Evolutionary conservation across 2,329 filamentous ascomycete genomes (phyloP), one percentile per base, ranked within the genome.

Genomic region (Colletotrichum somersetense): DNA sequence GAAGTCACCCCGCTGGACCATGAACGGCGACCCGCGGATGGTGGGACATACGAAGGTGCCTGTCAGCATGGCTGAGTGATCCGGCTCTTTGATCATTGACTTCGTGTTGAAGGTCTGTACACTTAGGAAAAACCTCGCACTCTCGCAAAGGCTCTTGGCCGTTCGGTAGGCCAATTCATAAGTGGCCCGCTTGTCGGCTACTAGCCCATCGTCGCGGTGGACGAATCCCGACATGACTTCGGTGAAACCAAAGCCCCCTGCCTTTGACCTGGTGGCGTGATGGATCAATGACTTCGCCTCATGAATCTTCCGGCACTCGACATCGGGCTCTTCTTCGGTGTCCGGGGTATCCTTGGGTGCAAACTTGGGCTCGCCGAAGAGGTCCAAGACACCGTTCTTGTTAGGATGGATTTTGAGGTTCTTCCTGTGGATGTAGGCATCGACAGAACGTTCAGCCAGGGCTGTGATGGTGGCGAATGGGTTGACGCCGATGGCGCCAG

Each of bases 401-500:
- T 84, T 80, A 2, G 80, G 78, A 69, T 85, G 83, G 63, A 91
- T 86, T 7, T 68, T 73, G 14, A 90, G 81, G 0, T 76, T 75
- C 8, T 82, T 76, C 11, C 81, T 80, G 63, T 80, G 74, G 2
- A 85, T 83, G 62, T 87, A 87, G 7, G 84, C 77, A 63, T 89
- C 86, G 8, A 92, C 85, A 0, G 88, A 88, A 12, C 91, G 84
- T 79, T 93, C 91, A 0, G 91, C 90, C 26, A 93, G 84, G 3
- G 91, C 91, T 0, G 90, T 87, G 74, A 93, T 93, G 1, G 91
- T 93, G 1, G 91, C 91, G 64, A 92, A 86, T 0, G 91, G 91
- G 76, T 93, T 93, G 3, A 90, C 89, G 18, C 90, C 87, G 2
- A 93, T 82, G 0, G 91, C 87, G 10, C 87, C 86, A 0, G 91